A percentile compares a stretch with the other conserved stretches of the same genome.
Evolutionary conservation across 306 rosid species (phyloP).

Genomic region (Pyrus bretschneideri): DNA sequence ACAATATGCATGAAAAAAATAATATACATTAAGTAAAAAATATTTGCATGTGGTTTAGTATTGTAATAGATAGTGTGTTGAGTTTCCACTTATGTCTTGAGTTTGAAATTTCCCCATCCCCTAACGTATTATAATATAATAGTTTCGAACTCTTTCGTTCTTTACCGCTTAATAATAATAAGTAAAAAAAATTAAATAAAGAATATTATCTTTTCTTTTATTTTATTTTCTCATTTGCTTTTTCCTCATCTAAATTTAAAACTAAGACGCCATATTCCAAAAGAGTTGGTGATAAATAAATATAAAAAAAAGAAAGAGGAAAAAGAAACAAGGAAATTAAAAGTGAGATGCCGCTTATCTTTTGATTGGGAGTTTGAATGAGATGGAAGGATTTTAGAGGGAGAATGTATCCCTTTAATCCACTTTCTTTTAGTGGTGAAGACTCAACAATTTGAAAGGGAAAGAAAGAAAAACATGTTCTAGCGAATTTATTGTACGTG

Average conservation of each 20-base stretch:
- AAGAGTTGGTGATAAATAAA: neutral
- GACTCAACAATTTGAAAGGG: neutral
- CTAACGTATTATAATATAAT: no score
- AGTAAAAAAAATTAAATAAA: no score
- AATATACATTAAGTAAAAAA: no score
- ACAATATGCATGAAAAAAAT: no score
- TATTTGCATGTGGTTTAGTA: no score
- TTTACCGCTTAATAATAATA: no score
- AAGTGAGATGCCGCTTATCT: neutral
- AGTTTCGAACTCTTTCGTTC: no score
- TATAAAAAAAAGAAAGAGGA: no score
- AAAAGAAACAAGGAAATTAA: neutral
- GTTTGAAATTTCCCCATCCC: no score
- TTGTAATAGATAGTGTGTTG: no score
- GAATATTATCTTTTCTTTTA: neutral
- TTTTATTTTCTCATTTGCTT: neutral
- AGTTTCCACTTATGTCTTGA: no score
- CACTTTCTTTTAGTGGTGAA: neutral
- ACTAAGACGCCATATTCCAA: neutral
- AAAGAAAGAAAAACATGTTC: neutral
- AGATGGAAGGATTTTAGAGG: neutral
- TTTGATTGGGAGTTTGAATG: neutral
- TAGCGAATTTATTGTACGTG: neutral
- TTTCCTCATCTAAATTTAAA: neutral
- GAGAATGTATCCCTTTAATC: neutral